A percentile compares a stretch with the other conserved stretches of the same genome.
Conservation (phyloP, 208 protist genomes). For the Wallacemonas sp. region DNA sequence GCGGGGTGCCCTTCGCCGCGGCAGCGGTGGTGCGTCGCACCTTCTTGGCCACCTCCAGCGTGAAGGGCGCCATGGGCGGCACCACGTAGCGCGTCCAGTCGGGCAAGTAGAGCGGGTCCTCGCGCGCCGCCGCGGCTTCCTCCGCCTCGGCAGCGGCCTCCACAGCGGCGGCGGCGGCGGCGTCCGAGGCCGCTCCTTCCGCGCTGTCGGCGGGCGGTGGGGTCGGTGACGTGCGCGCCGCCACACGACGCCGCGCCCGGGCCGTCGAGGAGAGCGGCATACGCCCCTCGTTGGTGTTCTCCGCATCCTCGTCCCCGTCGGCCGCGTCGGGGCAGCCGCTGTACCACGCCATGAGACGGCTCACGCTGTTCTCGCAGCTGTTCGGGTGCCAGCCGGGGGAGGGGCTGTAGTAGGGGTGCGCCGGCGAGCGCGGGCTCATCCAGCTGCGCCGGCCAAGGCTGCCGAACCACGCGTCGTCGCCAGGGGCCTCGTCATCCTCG, state of each 20-base stretch:
- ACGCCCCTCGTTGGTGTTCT: not conserved
- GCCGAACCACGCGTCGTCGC: not conserved
- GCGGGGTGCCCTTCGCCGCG: too few species aligned
- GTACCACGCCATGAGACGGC: slow-evolving; percentile 7
- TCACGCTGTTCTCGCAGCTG: not conserved
- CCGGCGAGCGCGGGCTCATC: not conserved
- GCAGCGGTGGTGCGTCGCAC: too few species aligned
- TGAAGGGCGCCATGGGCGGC: slow-evolving; percentile 9
- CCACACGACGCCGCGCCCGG: too few species aligned
- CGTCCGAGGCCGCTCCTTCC: too few species aligned
- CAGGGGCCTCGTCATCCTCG: not conserved
- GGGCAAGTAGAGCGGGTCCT: not conserved
- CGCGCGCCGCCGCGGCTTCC: not conserved
- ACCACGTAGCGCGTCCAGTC: not conserved
- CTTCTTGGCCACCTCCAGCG: not conserved
- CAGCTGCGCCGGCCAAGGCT: not conserved
- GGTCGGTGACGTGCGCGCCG: too few species aligned
- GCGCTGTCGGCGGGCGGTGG: too few species aligned
- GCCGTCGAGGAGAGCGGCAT: not conserved
- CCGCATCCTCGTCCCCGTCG: not conserved
- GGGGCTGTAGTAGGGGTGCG: not conserved
- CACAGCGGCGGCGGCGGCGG: not conserved
- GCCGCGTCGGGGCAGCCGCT: not conserved
- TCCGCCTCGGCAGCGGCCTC: not conserved
- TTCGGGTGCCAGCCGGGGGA: not conserved